Conservation (phyloP, 2,329 filamentous ascomycete genomes). For the Ilyonectria mors-panacis region DNA sequence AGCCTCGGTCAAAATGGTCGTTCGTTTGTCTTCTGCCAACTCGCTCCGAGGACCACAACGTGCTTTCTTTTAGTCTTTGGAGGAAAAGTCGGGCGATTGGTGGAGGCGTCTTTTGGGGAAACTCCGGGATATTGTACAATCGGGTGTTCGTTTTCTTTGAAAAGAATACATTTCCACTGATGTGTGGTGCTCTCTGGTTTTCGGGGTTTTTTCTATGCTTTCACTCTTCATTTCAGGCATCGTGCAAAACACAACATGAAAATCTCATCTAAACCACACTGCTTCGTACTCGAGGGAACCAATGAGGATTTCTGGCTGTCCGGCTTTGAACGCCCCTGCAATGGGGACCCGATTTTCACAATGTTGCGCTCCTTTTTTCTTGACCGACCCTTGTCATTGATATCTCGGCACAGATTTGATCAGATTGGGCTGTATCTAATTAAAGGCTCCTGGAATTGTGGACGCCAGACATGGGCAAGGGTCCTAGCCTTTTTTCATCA, state of each 20-base stretch:
- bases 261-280: not conserved
- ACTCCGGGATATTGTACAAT: slow-evolving; percentile 50
- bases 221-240: slow-evolving; percentile 18
- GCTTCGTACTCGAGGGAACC: not conserved
- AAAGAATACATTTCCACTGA: slow-evolving; percentile 49
- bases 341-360: not conserved
- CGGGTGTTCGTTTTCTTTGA: slow-evolving; percentile 48
- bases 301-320: not conserved
- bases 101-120: slow-evolving; percentile 51
- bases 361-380: slow-evolving; percentile 10
- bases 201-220: slow-evolving; percentile 16
- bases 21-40: slow-evolving; percentile 39
- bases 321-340: not conserved
- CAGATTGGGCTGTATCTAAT: slow-evolving; percentile 21
- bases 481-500: slow-evolving; percentile 8
- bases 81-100: slow-evolving; percentile 50
- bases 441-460: slow-evolving; percentile 8
- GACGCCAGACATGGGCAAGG: slow-evolving; percentile 11
- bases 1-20: slow-evolving; percentile 47
- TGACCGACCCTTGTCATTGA: slow-evolving; percentile 14
- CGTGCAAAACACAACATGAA: slow-evolving; percentile 1
- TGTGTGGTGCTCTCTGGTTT: slow-evolving; percentile 36
- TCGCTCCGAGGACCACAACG: slow-evolving; percentile 45
- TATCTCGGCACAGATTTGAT: slow-evolving; percentile 25
- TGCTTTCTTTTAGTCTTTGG: slow-evolving; percentile 48